These are phyloP conservation scores for Truncatella angustata DNA, from an alignment of 2,329 filamentous ascomycete species.

Conservation along the genomic window DNA sequence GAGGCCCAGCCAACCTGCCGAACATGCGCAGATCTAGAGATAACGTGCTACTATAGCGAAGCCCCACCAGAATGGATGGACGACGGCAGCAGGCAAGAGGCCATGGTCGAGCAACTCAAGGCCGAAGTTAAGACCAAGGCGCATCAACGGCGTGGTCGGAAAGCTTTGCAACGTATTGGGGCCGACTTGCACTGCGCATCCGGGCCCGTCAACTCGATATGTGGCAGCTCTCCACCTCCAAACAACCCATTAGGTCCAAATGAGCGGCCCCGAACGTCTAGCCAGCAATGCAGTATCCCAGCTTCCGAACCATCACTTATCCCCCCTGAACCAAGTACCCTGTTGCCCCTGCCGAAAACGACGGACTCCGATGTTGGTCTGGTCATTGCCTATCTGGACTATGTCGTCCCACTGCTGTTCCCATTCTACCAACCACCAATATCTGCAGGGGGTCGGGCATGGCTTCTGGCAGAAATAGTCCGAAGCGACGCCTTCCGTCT, in stretches of 20 bases:
- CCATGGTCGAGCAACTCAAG: conserved; percentile 53
- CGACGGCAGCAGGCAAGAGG: conserved; percentile 43
- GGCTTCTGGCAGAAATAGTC: conserved; percentile 57
- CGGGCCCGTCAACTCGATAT: not conserved
- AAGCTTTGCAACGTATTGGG: conserved; percentile 14
- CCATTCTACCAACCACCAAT: conserved; percentile 59
- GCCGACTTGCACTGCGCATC: not conserved
- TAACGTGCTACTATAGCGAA: conserved; percentile 53
- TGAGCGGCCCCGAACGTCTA: not conserved
- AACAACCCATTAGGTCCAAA: not conserved
- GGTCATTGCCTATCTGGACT: conserved; percentile 60
- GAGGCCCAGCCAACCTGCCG: conserved; percentile 51
- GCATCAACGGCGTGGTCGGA: conserved; percentile 45
- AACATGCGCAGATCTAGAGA: conserved; percentile 50
- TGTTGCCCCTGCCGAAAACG: not conserved
- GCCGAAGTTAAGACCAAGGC: conserved; percentile 55
- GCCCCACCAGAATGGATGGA: conserved; percentile 61
- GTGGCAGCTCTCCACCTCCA: not conserved
- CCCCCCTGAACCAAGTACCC: not conserved
- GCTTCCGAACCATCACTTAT: not conserved
- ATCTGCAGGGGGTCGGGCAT: conserved; percentile 55
- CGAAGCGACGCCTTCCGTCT: conserved; percentile 58
- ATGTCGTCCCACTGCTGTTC: conserved; percentile 60
- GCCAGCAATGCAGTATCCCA: not conserved
- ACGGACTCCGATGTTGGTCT: conserved; percentile 29